Conservation (phyloP, 768 basidiomycete species). For the Sarcodon aspratus region DNA sequence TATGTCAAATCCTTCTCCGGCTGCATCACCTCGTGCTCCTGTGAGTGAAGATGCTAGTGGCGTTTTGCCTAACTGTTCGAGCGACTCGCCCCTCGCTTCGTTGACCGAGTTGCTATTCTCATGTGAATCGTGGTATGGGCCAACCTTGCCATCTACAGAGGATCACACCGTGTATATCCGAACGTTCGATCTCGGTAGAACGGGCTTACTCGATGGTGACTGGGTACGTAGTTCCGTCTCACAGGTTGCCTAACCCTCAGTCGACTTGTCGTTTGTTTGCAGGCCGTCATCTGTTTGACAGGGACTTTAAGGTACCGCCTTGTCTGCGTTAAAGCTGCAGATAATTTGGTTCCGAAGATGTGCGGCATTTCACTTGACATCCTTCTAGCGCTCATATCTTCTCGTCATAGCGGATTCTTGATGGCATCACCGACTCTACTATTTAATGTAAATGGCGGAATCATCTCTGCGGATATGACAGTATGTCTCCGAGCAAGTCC, state of each 20-base stretch:
- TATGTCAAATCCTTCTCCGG: background rate
- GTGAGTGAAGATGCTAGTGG: too few relatives aligned
- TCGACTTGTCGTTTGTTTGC: conserved; percentile 5
- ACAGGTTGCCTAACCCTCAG: background rate
- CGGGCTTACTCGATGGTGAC: conserved; percentile 64
- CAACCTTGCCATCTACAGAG: conserved; percentile 16
- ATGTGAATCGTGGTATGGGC: too few relatives aligned
- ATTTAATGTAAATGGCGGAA: conserved; percentile 33
- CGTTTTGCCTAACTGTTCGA: background rate
- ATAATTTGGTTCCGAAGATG: conserved; percentile 18
- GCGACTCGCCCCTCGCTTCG: background rate
- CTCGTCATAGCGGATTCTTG: conserved; percentile 24
- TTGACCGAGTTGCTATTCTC: too few relatives aligned
- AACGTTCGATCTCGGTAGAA: conserved; percentile 48
- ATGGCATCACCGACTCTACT: conserved; percentile 39
- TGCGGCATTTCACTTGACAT: background rate
- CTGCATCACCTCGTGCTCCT: too few relatives aligned
- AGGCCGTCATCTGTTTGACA: conserved; percentile 41
- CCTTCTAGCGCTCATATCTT: background rate
- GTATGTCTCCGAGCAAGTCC: conserved; percentile 35
- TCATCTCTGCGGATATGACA: conserved; percentile 15
- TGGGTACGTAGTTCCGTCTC: conserved; percentile 42
- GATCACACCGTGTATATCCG: conserved; percentile 50
- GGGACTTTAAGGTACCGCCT: conserved; percentile 32
- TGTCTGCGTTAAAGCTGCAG: conserved; percentile 44